Evolutionary conservation across 768 basidiomycete species (phyloP).

Genomic region (Multifurca ochricompacta): DNA sequence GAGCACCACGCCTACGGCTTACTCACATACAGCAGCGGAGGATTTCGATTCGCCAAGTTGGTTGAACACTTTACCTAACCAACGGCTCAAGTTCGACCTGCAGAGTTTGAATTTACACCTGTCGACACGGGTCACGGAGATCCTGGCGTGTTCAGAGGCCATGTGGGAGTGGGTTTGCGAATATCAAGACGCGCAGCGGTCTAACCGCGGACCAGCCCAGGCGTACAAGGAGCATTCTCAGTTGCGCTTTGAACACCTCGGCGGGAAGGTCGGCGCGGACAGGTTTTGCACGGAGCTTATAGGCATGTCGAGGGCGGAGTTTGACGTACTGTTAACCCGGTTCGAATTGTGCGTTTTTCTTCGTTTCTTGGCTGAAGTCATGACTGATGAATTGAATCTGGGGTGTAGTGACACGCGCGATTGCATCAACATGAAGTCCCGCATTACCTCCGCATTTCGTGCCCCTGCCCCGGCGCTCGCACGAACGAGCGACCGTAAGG

Average conservation of each 20-base stretch:
- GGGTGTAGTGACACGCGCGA: constrained; percentile 56
- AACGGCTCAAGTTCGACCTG: constrained; percentile 46
- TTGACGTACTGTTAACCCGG: constrained; percentile 46
- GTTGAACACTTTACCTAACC: constrained; percentile 43
- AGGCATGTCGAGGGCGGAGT: constrained; percentile 51
- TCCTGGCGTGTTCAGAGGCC: constrained; percentile 62
- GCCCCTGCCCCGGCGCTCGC: constrained; percentile 38
- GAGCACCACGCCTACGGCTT: not conserved
- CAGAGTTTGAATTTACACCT: constrained; percentile 57
- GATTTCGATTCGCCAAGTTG: not conserved
- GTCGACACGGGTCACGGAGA: constrained; percentile 49
- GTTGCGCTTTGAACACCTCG: not conserved
- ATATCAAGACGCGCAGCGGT: constrained; percentile 33
- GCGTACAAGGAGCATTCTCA: constrained; percentile 1
- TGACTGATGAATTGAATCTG: not conserved
- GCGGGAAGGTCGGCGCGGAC: not conserved
- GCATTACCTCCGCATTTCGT: constrained; percentile 41
- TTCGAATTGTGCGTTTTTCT: constrained; percentile 51
- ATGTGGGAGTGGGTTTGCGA: constrained; percentile 75
- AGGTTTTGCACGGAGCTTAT: constrained; percentile 29
- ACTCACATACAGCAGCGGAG: not conserved
- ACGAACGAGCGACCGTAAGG: constrained; percentile 43
- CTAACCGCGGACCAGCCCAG: not conserved
- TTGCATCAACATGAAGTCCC: constrained; percentile 39
- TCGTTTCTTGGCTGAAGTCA: not conserved